Evolutionary conservation across 805 yeast species (phyloP), one percentile per base, ranked within the genome.

Genomic region (Wickerhamomyces queroliae): DNA sequence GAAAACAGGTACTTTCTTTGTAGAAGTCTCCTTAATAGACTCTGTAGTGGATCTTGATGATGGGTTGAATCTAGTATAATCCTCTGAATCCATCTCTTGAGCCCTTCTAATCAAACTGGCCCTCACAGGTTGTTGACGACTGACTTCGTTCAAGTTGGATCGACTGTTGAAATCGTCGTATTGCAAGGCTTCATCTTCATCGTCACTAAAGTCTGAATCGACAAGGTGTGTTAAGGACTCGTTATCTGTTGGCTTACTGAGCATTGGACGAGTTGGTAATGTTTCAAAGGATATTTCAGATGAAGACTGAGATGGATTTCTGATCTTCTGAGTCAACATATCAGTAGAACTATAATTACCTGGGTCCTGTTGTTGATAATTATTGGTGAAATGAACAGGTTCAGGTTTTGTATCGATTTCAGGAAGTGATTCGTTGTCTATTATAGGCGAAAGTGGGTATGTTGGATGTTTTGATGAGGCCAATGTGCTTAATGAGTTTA

Each of bases 1-100:
- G 9, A 36, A 36, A 4, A 36, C 38, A 7, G 33, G 27, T n/a
- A 36, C 17, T 7, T 8, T 13, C 4, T 7, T 8, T 8, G 10
- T 16, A 12, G 35, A n/a, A n/a, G n/a, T n/a, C n/a, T n/a, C n/a
- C n/a, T n/a, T n/a, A n/a, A n/a, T n/a, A n/a, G n/a, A n/a, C n/a
- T n/a, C n/a, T n/a, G n/a, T n/a, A n/a, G n/a, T n/a, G 4, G 25
- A 13, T 20, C 26, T 32, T n/a, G 26, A 21, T 7, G 5, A 17
- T 20, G 39, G 34, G n/a, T 30, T 36, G 9, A 26, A 37, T 26
- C 40, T 24, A 5, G 35, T 23, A 33, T 54, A 54, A 25, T 38
- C 37, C 15, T 38, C 41, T n/a, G 18, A 5, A 1, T 17, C 30
- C 37, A 38, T 33, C 11, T 38, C 37, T 5, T 33, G 21, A 12